Evolutionary conservation across 2,329 filamentous ascomycete genomes (phyloP).

Genomic region (Colletotrichum ledebouriae): DNA sequence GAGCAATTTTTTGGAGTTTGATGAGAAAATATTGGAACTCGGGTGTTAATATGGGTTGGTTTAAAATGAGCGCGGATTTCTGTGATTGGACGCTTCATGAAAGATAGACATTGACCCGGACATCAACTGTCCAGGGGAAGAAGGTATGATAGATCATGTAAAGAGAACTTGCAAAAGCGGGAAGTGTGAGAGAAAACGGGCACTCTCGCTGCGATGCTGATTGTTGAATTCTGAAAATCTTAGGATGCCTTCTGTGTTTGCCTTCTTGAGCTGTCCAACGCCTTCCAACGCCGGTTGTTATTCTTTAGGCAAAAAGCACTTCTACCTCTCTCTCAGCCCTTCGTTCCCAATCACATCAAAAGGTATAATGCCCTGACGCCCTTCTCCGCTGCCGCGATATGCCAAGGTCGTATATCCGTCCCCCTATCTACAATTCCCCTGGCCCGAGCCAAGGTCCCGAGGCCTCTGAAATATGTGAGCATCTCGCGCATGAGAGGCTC

Average conservation of each 20-base stretch:
- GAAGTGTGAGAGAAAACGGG: background rate
- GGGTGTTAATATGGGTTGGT: constrained; percentile 25
- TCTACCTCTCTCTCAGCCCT: constrained; percentile 13
- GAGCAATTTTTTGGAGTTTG: background rate
- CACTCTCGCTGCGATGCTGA: background rate
- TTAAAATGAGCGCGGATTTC: constrained; percentile 14
- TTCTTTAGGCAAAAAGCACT: background rate
- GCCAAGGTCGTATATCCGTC: constrained; percentile 79
- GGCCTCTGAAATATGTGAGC: constrained; percentile 74
- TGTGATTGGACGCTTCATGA: constrained; percentile 17
- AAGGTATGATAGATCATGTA: background rate
- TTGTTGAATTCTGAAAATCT: constrained; percentile 16
- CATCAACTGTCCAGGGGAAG: constrained; percentile 28
- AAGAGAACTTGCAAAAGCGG: background rate
- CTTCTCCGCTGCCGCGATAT: constrained; percentile 79
- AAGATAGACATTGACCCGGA: constrained; percentile 9
- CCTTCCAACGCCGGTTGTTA: background rate
- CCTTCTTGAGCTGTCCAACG: background rate
- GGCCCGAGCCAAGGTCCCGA: constrained; percentile 77
- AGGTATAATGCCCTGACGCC: constrained; percentile 75
- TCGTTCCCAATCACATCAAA: constrained; percentile 64
- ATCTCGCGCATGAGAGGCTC: constrained; percentile 79
- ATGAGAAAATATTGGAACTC: background rate
- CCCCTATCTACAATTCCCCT: constrained; percentile 72
- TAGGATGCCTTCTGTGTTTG: constrained; percentile 7